Evolutionary conservation across 1,284 basidiomycete species (phyloP).

Genomic region (Irpex lacteus): DNA sequence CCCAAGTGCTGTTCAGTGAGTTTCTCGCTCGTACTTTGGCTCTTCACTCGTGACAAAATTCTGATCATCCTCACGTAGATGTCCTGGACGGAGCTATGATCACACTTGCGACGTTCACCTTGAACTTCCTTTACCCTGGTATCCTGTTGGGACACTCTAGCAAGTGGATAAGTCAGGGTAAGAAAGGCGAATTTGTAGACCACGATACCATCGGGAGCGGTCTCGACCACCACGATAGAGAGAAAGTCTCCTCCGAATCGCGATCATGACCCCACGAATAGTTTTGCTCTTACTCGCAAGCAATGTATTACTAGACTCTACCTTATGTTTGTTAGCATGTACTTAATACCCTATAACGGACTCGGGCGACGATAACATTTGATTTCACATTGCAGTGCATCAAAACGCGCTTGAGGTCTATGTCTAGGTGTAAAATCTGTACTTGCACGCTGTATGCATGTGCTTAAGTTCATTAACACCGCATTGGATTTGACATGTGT

Average conservation of each 20-base stretch:
- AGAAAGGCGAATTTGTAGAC: background rate
- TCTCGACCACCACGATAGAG: background rate
- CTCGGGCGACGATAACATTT: too few relatives aligned
- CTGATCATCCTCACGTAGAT: conserved; percentile 8
- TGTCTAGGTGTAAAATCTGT: too few relatives aligned
- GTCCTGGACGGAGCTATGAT: conserved; percentile 59
- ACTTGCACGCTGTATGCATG: too few relatives aligned
- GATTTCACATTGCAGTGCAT: too few relatives aligned
- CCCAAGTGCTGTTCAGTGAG: conserved; percentile 54
- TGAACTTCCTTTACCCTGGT: conserved; percentile 55
- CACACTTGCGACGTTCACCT: conserved; percentile 46
- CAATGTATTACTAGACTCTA: too few relatives aligned
- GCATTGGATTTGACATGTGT: too few relatives aligned
- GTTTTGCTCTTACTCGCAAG: too few relatives aligned
- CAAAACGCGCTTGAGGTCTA: too few relatives aligned
- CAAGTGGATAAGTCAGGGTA: conserved; percentile 8
- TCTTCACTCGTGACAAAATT: background rate
- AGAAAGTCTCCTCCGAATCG: background rate
- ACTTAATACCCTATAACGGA: too few relatives aligned
- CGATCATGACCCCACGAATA: background rate
- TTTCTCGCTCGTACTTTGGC: background rate
- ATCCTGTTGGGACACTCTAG: conserved; percentile 11
- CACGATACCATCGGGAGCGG: background rate
- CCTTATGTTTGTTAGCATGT: too few relatives aligned
- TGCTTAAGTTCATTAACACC: too few relatives aligned